Conservation (phyloP, 208 protist species). For the Phytomonas francai region DNA sequence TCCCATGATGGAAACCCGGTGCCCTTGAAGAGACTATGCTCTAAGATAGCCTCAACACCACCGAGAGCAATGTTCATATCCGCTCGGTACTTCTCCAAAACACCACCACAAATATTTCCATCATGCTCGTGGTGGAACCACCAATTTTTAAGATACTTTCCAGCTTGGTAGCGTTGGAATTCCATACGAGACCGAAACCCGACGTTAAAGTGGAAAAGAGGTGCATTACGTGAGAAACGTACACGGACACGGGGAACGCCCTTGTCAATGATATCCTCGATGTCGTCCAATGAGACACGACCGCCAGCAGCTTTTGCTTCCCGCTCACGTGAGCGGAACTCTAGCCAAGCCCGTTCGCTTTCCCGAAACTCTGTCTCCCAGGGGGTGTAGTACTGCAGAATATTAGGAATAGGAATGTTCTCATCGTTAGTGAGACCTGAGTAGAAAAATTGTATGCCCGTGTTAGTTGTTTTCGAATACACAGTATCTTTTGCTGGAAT, state of each 20-base stretch:
- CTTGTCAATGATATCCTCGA: constrained; percentile 99
- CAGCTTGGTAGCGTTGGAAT: constrained; percentile 98
- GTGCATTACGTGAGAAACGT: constrained; percentile 99
- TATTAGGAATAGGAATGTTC: constrained; percentile 99
- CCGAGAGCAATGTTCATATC: constrained; percentile 99
- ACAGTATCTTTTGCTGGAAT: constrained; percentile 99
- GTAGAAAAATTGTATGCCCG: constrained; percentile 99
- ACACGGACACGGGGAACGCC: constrained; percentile 99
- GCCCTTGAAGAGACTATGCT: constrained; percentile 99
- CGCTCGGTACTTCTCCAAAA: constrained; percentile 99
- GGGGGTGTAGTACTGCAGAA: constrained; percentile 99
- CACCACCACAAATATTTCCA: constrained; percentile 99
- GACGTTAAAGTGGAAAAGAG: constrained; percentile 99
- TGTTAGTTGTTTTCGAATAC: constrained; percentile 97
- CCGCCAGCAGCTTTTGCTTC: constrained; percentile 97
- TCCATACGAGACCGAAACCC: constrained; percentile 98
- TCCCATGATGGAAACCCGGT: constrained; percentile 99
- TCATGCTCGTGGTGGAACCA: constrained; percentile 99
- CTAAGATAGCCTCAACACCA: constrained; percentile 99
- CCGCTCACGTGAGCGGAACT: constrained; percentile 97
- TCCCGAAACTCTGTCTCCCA: constrained; percentile 99
- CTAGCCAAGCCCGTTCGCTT: constrained; percentile 99
- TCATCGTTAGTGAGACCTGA: constrained; percentile 98
- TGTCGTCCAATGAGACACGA: constrained; percentile 98
- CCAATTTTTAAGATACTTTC: constrained; percentile 99